Conservation (phyloP, 2,329 filamentous ascomycete species). For the Dactylellina haptotyla region DNA sequence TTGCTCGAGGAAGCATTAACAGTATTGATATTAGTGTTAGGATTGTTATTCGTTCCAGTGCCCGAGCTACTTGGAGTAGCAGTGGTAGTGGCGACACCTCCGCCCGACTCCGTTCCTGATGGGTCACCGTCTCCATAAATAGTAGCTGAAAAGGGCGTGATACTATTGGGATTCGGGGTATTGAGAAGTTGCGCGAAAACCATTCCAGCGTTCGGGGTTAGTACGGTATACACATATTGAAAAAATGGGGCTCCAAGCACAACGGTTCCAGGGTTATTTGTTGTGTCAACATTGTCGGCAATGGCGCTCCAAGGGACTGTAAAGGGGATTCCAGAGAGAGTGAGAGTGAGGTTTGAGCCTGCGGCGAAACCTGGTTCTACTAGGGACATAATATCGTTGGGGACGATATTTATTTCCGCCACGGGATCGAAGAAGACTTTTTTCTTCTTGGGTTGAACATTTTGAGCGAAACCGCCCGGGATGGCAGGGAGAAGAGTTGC, state of each 20-base stretch:
- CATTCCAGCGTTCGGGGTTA: constrained; percentile 1
- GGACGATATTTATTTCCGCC: constrained; percentile 13
- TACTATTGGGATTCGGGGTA: background rate
- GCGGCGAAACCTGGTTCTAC: background rate
- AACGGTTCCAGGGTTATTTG: background rate
- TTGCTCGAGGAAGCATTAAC: too few relatives aligned
- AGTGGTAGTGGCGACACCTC: background rate
- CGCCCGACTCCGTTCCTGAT: constrained; percentile 19
- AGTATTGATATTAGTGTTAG: background rate
- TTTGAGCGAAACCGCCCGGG: background rate
- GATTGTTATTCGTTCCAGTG: background rate
- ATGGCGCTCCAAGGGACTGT: constrained; percentile 18
- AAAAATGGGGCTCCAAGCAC: constrained; percentile 40
- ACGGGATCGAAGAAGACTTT: constrained; percentile 6
- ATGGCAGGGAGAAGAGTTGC: constrained; percentile 1
- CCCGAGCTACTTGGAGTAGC: constrained; percentile 2
- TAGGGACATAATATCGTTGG: background rate
- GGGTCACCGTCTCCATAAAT: background rate
- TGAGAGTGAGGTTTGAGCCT: background rate
- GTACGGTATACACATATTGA: constrained; percentile 19
- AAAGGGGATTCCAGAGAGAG: constrained; percentile 11
- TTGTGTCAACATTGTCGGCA: background rate
- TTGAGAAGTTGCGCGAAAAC: background rate
- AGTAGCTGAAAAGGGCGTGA: constrained; percentile 17
- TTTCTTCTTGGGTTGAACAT: background rate